Percentiles rank a stretch among this genome's conserved stretches.
phyloP scores from a whole-genome alignment of 495 filamentous ascomycete genomes.

The Amorphotheca resinae region DNA sequence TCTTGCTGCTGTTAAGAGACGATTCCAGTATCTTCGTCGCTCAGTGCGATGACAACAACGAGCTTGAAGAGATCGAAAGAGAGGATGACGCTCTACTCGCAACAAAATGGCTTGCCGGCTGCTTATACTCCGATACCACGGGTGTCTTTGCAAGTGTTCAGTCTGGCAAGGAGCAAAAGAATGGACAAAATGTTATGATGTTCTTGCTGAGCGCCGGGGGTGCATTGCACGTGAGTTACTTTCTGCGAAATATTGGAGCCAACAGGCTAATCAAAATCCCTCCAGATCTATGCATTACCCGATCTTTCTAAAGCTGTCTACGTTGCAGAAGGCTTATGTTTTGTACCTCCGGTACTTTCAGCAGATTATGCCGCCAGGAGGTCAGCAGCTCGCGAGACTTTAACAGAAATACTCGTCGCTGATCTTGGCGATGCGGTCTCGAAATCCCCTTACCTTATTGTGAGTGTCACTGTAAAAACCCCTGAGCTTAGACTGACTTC shows the following conservation, averaged over 20 bases:
- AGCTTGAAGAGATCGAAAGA: constrained; percentile 70
- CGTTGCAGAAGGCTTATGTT: constrained; percentile 56
- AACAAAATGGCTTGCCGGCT: constrained; percentile 67
- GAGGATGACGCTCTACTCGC: constrained; percentile 37
- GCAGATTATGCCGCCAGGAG: constrained; percentile 53
- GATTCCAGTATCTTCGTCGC: constrained; percentile 67
- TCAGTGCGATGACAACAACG: constrained; percentile 62
- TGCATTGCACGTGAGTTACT: constrained; percentile 54
- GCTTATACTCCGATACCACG: constrained; percentile 57
- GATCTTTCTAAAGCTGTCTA: constrained; percentile 49
- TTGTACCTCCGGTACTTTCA: constrained; percentile 65
- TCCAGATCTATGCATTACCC: constrained; percentile 49
- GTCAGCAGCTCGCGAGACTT: constrained; percentile 51
- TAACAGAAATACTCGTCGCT: constrained; percentile 69
- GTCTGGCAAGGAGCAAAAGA: constrained; percentile 29
- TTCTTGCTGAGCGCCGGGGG: constrained; percentile 62
- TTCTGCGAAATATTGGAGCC: background rate
- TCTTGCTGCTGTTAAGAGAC: constrained; percentile 71
- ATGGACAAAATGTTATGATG: constrained; percentile 41
- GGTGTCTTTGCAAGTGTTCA: constrained; percentile 37
- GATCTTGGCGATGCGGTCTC: constrained; percentile 66
- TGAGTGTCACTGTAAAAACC: constrained; percentile 26
- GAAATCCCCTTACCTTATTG: constrained; percentile 68
- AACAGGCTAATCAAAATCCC: background rate
- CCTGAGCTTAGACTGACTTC: background rate